Evolutionary conservation across 306 rosid species (phyloP).

Genomic region (Quercus wislizeni): DNA sequence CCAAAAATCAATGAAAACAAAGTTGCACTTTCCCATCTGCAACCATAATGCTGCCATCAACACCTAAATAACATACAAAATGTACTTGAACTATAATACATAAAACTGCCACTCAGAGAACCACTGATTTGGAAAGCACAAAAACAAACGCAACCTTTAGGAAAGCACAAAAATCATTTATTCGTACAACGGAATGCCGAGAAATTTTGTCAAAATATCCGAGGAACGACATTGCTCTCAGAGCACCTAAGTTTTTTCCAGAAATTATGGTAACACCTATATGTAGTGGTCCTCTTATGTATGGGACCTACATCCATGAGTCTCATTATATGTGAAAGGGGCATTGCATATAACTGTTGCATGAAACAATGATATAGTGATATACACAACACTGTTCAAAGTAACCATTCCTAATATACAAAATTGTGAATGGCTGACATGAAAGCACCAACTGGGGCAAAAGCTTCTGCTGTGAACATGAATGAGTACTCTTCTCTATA

Average conservation of each 20-base stretch:
- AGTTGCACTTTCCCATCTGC: slow-evolving; percentile 88
- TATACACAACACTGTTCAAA: slow-evolving; percentile 35
- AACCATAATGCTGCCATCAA: slow-evolving; percentile 51
- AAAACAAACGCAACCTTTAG: neutral
- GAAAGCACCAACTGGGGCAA: slow-evolving; percentile 35
- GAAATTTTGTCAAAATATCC: slow-evolving; percentile 65
- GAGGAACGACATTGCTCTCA: slow-evolving; percentile 40
- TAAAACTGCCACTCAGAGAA: neutral
- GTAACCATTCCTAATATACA: slow-evolving; percentile 30
- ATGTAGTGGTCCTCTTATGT: too few species aligned
- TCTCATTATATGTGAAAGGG: too few species aligned
- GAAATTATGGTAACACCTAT: too few species aligned
- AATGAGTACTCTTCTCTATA: slow-evolving; percentile 50
- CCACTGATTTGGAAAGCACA: slow-evolving; percentile 6
- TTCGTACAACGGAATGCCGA: slow-evolving; percentile 64
- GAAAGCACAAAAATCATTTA: neutral
- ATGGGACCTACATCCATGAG: too few species aligned
- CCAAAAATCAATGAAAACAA: slow-evolving; percentile 67
- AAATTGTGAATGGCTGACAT: slow-evolving; percentile 28
- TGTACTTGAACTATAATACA: slow-evolving; percentile 17
- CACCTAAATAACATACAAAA: slow-evolving; percentile 29
- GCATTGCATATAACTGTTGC: too few species aligned
- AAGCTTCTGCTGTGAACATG: slow-evolving; percentile 40
- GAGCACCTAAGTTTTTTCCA: too few species aligned
- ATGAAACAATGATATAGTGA: neutral